These are phyloP conservation scores for Cryptococcus sp. DNA, from an alignment of 1,284 basidiomycete species.

Conservation along the genomic window DNA sequence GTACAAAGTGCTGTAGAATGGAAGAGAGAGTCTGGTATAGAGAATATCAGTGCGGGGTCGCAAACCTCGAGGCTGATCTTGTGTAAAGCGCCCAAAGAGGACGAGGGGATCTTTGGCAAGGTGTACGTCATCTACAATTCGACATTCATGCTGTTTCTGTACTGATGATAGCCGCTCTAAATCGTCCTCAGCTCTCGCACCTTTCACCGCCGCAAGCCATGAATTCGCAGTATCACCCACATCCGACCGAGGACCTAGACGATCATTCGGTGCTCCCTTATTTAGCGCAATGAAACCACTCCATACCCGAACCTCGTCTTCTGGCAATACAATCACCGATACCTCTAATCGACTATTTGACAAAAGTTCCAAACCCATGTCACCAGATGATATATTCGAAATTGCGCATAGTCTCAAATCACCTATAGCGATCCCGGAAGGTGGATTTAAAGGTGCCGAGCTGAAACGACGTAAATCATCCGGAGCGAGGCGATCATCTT, in stretches of 20 bases:
- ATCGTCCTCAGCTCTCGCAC: constrained; percentile 32
- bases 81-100: constrained; percentile 35
- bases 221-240: constrained; percentile 23
- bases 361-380: constrained; percentile 24
- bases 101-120: constrained; percentile 12
- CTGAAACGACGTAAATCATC: constrained; percentile 33
- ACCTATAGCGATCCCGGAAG: constrained; percentile 34
- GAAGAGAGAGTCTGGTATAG: constrained; percentile 13
- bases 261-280: constrained; percentile 36
- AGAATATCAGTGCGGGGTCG: constrained; percentile 1
- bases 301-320: constrained; percentile 2
- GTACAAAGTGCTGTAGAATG: constrained; percentile 25
- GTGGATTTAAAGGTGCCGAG: constrained; percentile 25
- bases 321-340: background rate
- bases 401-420: constrained; percentile 33
- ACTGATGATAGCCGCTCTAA: constrained; percentile 26
- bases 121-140: constrained; percentile 13
- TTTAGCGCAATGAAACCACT: constrained; percentile 27
- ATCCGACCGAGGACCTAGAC: constrained; percentile 26
- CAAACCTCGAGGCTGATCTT: too few species aligned
- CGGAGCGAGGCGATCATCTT: constrained; percentile 7
- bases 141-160: background rate
- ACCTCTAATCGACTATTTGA: constrained; percentile 12
- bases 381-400: constrained; percentile 42
- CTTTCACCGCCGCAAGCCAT: constrained; percentile 20